Conservation (phyloP, 1,139 yeast genomes). For the Debaryomyces sp. region DNA sequence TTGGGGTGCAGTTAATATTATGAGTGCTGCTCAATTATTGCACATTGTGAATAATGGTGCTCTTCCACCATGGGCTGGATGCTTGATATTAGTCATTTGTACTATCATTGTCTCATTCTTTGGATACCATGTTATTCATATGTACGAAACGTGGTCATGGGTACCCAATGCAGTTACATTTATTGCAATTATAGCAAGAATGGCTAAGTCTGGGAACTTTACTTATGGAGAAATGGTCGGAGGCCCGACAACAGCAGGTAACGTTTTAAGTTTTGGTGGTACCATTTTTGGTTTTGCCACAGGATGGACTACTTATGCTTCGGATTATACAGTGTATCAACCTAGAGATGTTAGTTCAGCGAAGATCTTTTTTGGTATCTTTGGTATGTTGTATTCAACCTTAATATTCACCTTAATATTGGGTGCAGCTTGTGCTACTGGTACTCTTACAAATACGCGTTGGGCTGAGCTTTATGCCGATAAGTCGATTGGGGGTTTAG, state of each 20-base stretch:
- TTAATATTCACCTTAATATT: conserved; percentile 72
- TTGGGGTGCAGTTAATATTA: conserved; percentile 93
- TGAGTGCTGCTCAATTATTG: conserved; percentile 84
- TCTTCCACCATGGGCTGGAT: conserved; percentile 91
- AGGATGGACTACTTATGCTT: conserved; percentile 93
- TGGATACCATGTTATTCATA: conserved; percentile 82
- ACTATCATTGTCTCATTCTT: conserved; percentile 81
- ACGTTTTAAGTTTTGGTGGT: conserved; percentile 82
- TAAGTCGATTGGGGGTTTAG: conserved; percentile 77
- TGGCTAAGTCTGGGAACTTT: conserved; percentile 68
- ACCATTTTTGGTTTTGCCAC: conserved; percentile 87
- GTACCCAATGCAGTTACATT: conserved; percentile 76
- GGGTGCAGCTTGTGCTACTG: conserved; percentile 88
- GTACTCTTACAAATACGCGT: conserved; percentile 44
- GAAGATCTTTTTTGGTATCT: conserved; percentile 65
- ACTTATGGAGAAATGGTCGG: conserved; percentile 47
- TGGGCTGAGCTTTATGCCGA: conserved; percentile 58
- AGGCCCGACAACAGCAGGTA: conserved; percentile 70
- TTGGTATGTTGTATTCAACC: conserved; percentile 67
- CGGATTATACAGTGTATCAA: conserved; percentile 92
- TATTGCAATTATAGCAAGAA: conserved; percentile 75
- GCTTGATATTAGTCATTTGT: conserved; percentile 67
- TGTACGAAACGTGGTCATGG: conserved; percentile 87
- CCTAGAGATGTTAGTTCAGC: conserved; percentile 56
- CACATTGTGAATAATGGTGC: conserved; percentile 71